Evolutionary conservation across 2,329 filamentous ascomycete genomes (phyloP).

Genomic region (Neonectria punicea): DNA sequence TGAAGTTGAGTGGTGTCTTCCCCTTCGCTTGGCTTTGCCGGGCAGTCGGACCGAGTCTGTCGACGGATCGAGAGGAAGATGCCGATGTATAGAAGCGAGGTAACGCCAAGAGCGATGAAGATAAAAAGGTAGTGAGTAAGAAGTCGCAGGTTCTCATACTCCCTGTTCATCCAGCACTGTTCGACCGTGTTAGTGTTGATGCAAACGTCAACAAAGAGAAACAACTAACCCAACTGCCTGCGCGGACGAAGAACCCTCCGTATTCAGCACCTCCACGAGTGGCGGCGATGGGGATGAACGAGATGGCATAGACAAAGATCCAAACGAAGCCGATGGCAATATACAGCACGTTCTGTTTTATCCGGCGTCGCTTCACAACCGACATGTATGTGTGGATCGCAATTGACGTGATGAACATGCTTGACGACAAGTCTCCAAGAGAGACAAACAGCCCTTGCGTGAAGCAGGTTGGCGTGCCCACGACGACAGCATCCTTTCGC

Average conservation of each 20-base stretch:
- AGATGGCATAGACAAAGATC: conserved; percentile 68
- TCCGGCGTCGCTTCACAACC: conserved; percentile 65
- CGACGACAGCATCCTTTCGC: conserved; percentile 61
- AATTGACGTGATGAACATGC: conserved; percentile 73
- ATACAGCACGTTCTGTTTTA: conserved; percentile 63
- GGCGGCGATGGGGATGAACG: conserved; percentile 59
- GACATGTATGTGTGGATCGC: conserved; percentile 74
- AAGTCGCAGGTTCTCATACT: conserved; percentile 65
- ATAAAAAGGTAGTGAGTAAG: conserved; percentile 74
- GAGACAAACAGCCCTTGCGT: conserved; percentile 77
- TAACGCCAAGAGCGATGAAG: conserved; percentile 55
- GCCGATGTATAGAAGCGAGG: conserved; percentile 52
- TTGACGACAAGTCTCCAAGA: conserved; percentile 72
- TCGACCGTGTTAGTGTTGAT: conserved; percentile 17
- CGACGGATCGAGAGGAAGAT: conserved; percentile 54
- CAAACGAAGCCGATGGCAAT: conserved; percentile 60
- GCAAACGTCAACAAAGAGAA: not conserved
- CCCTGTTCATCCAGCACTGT: conserved; percentile 71
- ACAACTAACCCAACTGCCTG: conserved; percentile 67
- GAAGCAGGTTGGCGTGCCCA: conserved; percentile 65
- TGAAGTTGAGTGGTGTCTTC: conserved; percentile 28
- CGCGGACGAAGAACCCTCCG: conserved; percentile 69
- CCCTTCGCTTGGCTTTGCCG: conserved; percentile 19
- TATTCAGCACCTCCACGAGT: conserved; percentile 53
- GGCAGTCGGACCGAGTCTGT: conserved; percentile 28